A percentile compares a stretch with the other conserved stretches of the same genome.
Conservation (phyloP, 2,329 filamentous ascomycete species). For the Stagonosporopsis tanaceti region DNA sequence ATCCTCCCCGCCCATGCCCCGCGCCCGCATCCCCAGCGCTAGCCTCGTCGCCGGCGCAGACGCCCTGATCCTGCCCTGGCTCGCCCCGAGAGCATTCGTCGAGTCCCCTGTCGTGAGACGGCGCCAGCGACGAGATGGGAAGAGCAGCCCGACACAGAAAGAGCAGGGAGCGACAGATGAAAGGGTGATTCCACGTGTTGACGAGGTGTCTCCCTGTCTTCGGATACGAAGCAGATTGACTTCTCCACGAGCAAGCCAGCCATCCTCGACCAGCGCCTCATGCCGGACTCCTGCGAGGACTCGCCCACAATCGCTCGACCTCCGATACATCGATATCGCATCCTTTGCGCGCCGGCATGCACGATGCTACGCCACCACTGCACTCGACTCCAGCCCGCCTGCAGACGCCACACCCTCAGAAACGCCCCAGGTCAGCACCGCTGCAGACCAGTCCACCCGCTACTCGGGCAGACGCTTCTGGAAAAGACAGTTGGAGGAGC, state of each 20-base stretch:
- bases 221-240: not conserved
- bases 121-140: slow-evolving; percentile 25
- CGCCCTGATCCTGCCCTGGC: slow-evolving; percentile 48
- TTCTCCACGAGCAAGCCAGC: not conserved
- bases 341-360: slow-evolving; percentile 25
- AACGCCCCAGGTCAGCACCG: not conserved
- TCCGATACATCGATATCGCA: slow-evolving; percentile 39
- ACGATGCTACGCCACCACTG: slow-evolving; percentile 19
- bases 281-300: not conserved
- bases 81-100: slow-evolving; percentile 48
- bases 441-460: not conserved
- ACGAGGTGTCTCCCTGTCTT: not conserved
- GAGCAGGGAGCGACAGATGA: not conserved
- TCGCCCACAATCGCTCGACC: slow-evolving; percentile 9
- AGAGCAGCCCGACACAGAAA: slow-evolving; percentile 19
- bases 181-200: not conserved
- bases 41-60: slow-evolving; percentile 43
- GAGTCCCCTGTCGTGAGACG: slow-evolving; percentile 27
- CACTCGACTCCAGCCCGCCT: not conserved
- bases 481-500: not conserved
- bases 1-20: slow-evolving; percentile 42
- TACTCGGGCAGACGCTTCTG: slow-evolving; percentile 10
- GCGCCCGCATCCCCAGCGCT: slow-evolving; percentile 40
- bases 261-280: not conserved
- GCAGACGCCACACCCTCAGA: not conserved